Evolutionary conservation across 2,329 filamentous ascomycete species (phyloP).

Genomic region (Botrytis elliptica): DNA sequence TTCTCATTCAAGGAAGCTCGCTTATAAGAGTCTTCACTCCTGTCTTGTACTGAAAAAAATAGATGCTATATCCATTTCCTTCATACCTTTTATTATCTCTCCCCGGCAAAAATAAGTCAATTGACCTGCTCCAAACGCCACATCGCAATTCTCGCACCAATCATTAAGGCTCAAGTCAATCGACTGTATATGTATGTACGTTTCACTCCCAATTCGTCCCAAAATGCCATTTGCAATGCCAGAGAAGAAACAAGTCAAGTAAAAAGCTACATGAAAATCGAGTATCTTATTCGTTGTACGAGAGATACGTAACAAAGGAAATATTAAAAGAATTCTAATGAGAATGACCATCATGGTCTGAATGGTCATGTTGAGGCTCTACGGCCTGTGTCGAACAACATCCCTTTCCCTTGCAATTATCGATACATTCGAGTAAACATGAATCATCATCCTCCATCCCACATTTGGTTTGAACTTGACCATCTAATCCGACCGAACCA

Average conservation of each 20-base stretch:
- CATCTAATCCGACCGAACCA: slow-evolving; percentile 31
- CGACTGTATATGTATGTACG: neutral
- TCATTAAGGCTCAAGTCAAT: slow-evolving; percentile 6
- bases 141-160: neutral
- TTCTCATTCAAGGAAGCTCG: neutral
- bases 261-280: neutral
- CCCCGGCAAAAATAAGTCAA: neutral
- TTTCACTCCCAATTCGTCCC: neutral
- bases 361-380: slow-evolving; percentile 33
- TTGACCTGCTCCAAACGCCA: neutral
- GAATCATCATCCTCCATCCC: slow-evolving; percentile 33
- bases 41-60: neutral
- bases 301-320: neutral
- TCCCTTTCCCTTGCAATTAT: slow-evolving; percentile 39
- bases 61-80: neutral
- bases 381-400: slow-evolving; percentile 35
- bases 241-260: neutral
- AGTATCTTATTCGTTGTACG: too few relatives aligned
- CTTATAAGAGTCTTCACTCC: neutral
- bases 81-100: neutral
- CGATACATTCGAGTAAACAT: slow-evolving; percentile 40
- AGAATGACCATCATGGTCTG: slow-evolving; percentile 36
- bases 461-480: slow-evolving; percentile 32
- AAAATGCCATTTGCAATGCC: neutral
- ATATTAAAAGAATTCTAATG: slow-evolving; percentile 26